phyloP scores from a whole-genome alignment of 225 moss, liverwort and hornwort genomes.

The Rhytidiadelphus loreus region DNA sequence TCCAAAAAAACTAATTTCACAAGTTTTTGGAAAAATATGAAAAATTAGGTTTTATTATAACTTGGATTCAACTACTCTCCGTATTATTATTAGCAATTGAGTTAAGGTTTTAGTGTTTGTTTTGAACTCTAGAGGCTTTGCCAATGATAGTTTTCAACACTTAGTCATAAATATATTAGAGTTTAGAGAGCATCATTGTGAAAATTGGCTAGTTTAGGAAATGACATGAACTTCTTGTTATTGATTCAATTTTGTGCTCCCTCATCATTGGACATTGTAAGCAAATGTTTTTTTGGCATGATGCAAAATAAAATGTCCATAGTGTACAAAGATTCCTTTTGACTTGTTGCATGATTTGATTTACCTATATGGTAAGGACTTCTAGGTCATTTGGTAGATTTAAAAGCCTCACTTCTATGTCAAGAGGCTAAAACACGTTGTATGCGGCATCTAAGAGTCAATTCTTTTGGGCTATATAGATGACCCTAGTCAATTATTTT shows the following conservation, averaged over 20 bases:
- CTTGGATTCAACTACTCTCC: accelerated
- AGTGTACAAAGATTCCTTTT: background rate
- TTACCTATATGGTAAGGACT: background rate
- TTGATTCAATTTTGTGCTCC: too few species aligned
- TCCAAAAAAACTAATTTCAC: accelerated
- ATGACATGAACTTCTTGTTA: accelerated
- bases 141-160: accelerated
- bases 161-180: background rate
- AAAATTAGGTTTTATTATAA: background rate
- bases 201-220: background rate
- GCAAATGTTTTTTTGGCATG: background rate
- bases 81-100: accelerated
- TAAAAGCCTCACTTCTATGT: background rate
- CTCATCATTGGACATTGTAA: background rate
- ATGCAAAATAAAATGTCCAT: background rate
- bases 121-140: background rate
- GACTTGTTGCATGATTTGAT: background rate
- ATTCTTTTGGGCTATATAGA: too few species aligned
- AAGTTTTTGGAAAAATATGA: background rate
- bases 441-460: background rate
- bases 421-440: background rate
- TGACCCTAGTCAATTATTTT: background rate
- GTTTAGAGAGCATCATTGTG: accelerated
- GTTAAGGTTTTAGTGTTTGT: background rate
- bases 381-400: background rate